Percentiles rank a stretch among this genome's conserved stretches.
These are phyloP conservation scores for Neobulgaria alba DNA, from an alignment of 2,329 filamentous ascomycete genomes.

Conservation along the genomic window DNA sequence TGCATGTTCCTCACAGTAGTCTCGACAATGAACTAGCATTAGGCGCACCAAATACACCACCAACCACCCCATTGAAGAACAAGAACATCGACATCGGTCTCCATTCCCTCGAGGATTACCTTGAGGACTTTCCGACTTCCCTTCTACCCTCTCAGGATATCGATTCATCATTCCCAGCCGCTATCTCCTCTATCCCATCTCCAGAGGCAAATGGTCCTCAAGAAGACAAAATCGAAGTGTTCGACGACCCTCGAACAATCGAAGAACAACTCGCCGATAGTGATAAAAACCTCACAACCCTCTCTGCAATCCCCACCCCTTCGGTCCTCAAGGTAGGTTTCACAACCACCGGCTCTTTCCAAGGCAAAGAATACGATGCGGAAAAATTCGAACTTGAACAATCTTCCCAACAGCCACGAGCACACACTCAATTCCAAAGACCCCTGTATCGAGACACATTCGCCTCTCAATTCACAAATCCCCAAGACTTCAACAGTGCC, in stretches of 20 bases:
- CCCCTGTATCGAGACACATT: too few relatives aligned
- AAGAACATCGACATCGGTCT: too few relatives aligned
- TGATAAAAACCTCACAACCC: slow-evolving; percentile 6
- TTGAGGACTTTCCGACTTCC: background rate
- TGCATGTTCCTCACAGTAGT: too few relatives aligned
- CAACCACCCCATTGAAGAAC: too few relatives aligned
- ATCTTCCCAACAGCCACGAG: background rate
- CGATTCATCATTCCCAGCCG: background rate
- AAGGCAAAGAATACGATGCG: slow-evolving; percentile 14
- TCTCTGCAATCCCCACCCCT: slow-evolving; percentile 12
- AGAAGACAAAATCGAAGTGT: background rate
- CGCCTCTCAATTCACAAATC: too few relatives aligned
- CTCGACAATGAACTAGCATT: too few relatives aligned
- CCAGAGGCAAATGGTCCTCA: too few relatives aligned
- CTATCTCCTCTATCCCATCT: background rate
- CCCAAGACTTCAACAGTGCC: too few relatives aligned
- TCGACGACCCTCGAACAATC: slow-evolving; percentile 8
- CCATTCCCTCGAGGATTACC: too few relatives aligned
- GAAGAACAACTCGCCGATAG: slow-evolving; percentile 12
- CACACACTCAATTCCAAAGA: background rate
- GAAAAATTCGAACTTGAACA: background rate
- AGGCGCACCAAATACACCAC: too few relatives aligned
- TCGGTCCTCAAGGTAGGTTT: slow-evolving; percentile 19
- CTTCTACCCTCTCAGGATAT: background rate
- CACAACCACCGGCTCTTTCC: slow-evolving; percentile 5